Conservation (phyloP, 768 basidiomycete species). For the Calvatia gigantea region DNA sequence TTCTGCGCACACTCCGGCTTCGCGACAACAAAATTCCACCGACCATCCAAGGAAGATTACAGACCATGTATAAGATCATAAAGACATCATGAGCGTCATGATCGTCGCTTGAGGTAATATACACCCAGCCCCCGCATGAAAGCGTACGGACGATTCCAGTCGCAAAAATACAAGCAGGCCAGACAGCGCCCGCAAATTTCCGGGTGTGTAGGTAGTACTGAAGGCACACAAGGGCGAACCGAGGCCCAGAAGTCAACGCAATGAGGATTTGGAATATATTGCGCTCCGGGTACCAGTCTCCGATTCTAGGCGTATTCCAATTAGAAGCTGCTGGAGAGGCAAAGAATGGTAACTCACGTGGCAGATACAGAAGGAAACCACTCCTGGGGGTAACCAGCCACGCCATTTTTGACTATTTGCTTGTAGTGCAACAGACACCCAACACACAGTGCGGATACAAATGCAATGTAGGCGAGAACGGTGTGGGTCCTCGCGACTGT, state of each 20-base stretch:
- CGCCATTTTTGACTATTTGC: conserved; percentile 81
- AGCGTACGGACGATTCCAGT: conserved; percentile 71
- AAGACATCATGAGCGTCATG: conserved; percentile 82
- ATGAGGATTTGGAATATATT: conserved; percentile 86
- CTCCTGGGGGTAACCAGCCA: conserved; percentile 81
- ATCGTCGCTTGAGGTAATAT: conserved; percentile 80
- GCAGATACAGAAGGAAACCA: conserved; percentile 92
- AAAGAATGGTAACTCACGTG: conserved; percentile 46
- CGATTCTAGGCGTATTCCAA: conserved; percentile 51
- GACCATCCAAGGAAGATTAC: conserved; percentile 88
- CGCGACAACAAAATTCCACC: conserved; percentile 60
- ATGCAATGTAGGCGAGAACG: conserved; percentile 60
- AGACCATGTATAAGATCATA: conserved; percentile 85
- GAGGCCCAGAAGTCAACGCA: conserved; percentile 81
- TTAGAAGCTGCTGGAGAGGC: conserved; percentile 1
- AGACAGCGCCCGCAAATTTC: conserved; percentile 30
- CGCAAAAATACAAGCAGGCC: conserved; percentile 52
- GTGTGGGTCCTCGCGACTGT: conserved; percentile 64
- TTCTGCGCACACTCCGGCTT: conserved; percentile 37
- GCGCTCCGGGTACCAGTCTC: conserved; percentile 88
- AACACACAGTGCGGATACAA: conserved; percentile 57
- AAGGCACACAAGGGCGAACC: conserved; percentile 62
- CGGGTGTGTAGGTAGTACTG: conserved; percentile 53
- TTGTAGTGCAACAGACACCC: conserved; percentile 74
- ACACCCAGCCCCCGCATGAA: conserved; percentile 90